Percentiles rank a stretch among this genome's conserved stretches.
Evolutionary conservation across 768 basidiomycete species (phyloP).

Genomic region (Hemileccinum impolitum): DNA sequence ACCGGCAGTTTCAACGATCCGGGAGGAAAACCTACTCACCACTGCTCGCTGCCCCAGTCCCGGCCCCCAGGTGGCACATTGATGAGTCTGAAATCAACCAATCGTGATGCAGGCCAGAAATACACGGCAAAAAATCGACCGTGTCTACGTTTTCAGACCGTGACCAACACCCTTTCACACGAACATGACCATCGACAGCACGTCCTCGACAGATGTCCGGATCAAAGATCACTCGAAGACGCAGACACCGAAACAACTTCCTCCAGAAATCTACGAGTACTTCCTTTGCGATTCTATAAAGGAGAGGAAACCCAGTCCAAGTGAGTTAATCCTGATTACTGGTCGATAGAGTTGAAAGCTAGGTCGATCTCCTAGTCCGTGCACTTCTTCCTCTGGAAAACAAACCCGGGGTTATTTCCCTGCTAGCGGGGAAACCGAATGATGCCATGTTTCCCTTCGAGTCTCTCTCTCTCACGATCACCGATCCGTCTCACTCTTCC

Average conservation of each 20-base stretch:
- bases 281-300: constrained; percentile 66
- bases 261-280: constrained; percentile 49
- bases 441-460: constrained; percentile 88
- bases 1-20: no score
- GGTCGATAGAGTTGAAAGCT: background rate
- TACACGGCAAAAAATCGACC: no score
- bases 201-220: background rate
- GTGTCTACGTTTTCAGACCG: background rate
- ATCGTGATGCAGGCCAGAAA: no score
- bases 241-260: constrained; percentile 31
- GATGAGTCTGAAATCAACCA: no score
- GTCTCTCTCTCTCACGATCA: constrained; percentile 64
- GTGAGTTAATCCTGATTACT: constrained; percentile 35
- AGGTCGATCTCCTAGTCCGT: constrained; percentile 43
- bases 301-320: constrained; percentile 56
- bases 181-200: constrained; percentile 7
- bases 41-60: no score
- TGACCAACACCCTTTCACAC: background rate
- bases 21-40: no score
- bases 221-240: background rate
- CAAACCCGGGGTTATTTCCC: constrained; percentile 70
- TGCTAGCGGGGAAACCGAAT: constrained; percentile 92
- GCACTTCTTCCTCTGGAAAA: constrained; percentile 76
- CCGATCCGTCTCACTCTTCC: constrained; percentile 43
- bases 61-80: no score